These are phyloP conservation scores for Cyclostephanos tholiformis DNA, from an alignment of 108 stramenopile genomes.

Conservation along the genomic window DNA sequence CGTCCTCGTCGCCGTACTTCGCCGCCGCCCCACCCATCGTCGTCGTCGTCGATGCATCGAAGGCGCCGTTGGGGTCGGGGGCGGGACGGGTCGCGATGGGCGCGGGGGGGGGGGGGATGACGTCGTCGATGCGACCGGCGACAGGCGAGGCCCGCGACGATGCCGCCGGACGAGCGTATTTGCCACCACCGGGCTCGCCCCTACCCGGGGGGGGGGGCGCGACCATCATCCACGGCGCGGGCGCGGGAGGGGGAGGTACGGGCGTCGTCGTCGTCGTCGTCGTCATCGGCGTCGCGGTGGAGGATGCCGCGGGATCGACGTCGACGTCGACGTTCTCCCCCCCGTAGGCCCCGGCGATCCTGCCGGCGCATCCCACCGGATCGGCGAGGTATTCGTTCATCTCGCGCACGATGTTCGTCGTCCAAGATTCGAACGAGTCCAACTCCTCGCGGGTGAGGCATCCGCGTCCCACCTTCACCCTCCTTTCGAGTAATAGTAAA, in stretches of 20 bases:
- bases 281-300: not conserved
- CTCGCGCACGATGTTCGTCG: slow-evolving; percentile 56
- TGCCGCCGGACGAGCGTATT: not conserved
- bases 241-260: not conserved
- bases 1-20: slow-evolving; percentile 12
- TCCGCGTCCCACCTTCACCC: slow-evolving; percentile 66
- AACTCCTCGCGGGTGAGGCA: slow-evolving; percentile 55
- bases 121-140: too few species aligned
- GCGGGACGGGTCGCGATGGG: not conserved
- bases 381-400: slow-evolving; percentile 61
- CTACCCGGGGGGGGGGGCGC: not conserved
- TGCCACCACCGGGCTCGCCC: too few species aligned
- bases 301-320: not conserved
- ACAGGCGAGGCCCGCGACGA: too few species aligned
- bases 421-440: slow-evolving; percentile 43
- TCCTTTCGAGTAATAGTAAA: slow-evolving; percentile 61
- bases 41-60: too few species aligned
- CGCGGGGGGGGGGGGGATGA: slow-evolving; percentile 10
- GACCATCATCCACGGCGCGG: not conserved
- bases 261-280: not conserved
- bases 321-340: not conserved
- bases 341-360: slow-evolving; percentile 16
- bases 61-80: too few species aligned
- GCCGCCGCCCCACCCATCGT: not conserved
- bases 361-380: slow-evolving; percentile 24